Conservation (phyloP, 2,329 filamentous ascomycete species). For the Colletotrichum salicis region DNA sequence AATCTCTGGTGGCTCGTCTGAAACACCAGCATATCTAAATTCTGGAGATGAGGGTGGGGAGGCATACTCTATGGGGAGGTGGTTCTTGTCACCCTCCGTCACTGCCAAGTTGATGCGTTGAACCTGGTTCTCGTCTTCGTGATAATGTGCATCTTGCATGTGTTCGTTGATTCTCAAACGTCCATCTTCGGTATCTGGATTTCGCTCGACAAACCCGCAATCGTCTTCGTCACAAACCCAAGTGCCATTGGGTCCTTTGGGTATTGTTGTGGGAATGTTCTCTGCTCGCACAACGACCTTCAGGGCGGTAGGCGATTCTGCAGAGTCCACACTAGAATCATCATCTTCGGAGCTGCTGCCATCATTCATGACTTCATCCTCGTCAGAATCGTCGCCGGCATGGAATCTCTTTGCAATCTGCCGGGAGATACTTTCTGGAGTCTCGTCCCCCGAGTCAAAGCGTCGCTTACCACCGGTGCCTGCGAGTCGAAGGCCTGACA, state of each 20-base stretch:
- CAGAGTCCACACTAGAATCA: slow-evolving; percentile 34
- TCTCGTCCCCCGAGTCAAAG: slow-evolving; percentile 49
- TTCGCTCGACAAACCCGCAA: slow-evolving; percentile 72
- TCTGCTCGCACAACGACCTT: slow-evolving; percentile 61
- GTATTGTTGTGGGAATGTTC: slow-evolving; percentile 57
- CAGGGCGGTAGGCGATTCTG: slow-evolving; percentile 41
- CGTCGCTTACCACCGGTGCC: slow-evolving; percentile 55
- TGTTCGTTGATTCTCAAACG: slow-evolving; percentile 69
- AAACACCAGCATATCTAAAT: slow-evolving; percentile 41
- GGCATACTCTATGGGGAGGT: slow-evolving; percentile 67
- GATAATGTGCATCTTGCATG: slow-evolving; percentile 58
- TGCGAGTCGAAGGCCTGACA: slow-evolving; percentile 55
- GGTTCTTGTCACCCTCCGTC: slow-evolving; percentile 64
- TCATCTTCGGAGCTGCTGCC: slow-evolving; percentile 40
- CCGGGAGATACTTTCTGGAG: slow-evolving; percentile 48
- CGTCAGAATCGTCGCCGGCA: slow-evolving; percentile 44
- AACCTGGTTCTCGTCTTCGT: slow-evolving; percentile 61
- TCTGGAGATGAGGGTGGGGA: slow-evolving; percentile 47
- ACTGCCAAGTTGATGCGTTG: slow-evolving; percentile 63
- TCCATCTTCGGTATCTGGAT: slow-evolving; percentile 65
- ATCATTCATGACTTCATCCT: slow-evolving; percentile 47
- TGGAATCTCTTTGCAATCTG: slow-evolving; percentile 49
- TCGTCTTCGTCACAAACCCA: slow-evolving; percentile 75
- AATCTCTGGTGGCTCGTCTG: slow-evolving; percentile 19
- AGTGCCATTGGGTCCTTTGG: slow-evolving; percentile 68